Evolutionary conservation across 148 eudicot species (phyloP), one percentile per base, ranked within the genome.

Genomic region (Rhododendron kiyosumense): DNA sequence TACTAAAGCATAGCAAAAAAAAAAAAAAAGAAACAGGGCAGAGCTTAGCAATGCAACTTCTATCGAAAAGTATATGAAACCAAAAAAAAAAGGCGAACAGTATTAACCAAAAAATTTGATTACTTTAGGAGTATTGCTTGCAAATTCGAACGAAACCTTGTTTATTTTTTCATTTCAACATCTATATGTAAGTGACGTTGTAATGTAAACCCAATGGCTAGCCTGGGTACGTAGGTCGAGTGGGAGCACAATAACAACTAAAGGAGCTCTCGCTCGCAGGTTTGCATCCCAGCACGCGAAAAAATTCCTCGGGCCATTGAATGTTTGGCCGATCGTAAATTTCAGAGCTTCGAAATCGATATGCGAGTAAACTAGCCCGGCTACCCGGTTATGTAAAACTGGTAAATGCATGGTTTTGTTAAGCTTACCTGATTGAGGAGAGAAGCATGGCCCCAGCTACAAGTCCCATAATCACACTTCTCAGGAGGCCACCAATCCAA

Each of bases 401-500:
- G 12, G 3, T 14, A 17, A 74, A 74, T 74, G 45, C 24, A 2
- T 43, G 5, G 7, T 61, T 59, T 3, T 3, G 34, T 11, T n/a
- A 67, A 30, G 13, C 79, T 65, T 86, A 96, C 99, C 95, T 95
- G 86, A 90, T 96, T 95, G 81, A 96, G 94, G 13, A 96, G 90
- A 87, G 99, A 96, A 92, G 98, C 93, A 80, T 90, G 92, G 73
- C 54, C 98, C 98, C 99, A 96, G 83, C 92, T 84, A 82, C 99
- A 96, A 89, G 94, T 92, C 12, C 97, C 97, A 92, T 96, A 96
- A 81, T 96, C 98, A 92, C 99, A 96, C 86, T 95, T 96, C 86
- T 95, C 91, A 92, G 96, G 95, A 61, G 99, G 99, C 99, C 99
- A 96, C 99, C 98, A 96, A 90, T 96, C 99, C 91, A 96, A 84